Evolutionary conservation across 2,329 filamentous ascomycete species (phyloP), one percentile per base, ranked within the genome.

Genomic region (Aspergillus novoparasiticus): DNA sequence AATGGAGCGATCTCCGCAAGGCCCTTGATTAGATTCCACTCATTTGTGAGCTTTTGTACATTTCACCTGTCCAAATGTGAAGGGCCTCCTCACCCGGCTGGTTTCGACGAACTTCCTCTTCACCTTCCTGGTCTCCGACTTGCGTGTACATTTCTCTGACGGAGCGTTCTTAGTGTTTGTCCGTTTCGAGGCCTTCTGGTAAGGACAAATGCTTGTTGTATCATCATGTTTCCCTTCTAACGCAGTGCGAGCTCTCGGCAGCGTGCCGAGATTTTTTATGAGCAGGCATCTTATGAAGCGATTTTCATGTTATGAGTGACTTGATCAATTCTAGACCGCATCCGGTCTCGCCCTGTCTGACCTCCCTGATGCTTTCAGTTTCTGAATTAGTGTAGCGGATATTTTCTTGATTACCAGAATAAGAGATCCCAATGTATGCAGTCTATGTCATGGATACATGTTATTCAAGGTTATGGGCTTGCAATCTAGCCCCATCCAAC

Each of bases 1-100:
- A 90, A 80, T 94, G 90, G 90, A 87, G 86, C 57, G 92, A 94
- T 70, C 81, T 94, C 58, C 82, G 83, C 65, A 85, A 83, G 71
- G 84, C 85, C 50, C 80, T 87, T 58, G 84, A 81, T 58, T 81
- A 72, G 68, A 16, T 28, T 39, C 23, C 36, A 39, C 30, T 32
- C 8, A 19, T 23, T 28, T 12, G 19, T n/a, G 28, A 28, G 21
- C 21, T 56, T 48, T 46, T 55, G 51, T 55, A 55, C 51, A 55
- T 55, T 55, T 12, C 26, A 43, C 9, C 63, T 32, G 36, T 46
- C 26, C 55, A 45, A 23, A 32, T 60, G 32, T 16, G 30, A 43
- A 21, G 34, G 11, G 12, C n/a, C n/a, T 32, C 28, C 19, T 51
- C 48, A 16, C 9, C 28, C 6, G 28, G 48, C 28, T 32, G 30